Conservation (phyloP, 495 filamentous ascomycete genomes). For the Cenococcum geophilum region DNA sequence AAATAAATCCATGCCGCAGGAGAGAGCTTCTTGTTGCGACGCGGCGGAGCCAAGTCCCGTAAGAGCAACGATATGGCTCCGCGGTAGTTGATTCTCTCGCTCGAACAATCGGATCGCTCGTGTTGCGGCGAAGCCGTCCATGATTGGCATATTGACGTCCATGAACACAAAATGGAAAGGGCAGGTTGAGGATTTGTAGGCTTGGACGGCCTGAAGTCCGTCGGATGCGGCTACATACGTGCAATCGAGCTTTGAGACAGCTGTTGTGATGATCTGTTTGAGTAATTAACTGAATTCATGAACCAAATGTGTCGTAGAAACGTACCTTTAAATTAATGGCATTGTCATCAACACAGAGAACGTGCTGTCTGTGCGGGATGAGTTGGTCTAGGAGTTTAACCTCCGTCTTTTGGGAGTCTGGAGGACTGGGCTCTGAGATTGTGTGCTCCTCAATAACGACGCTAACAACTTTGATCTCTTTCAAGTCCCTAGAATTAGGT, state of each 20-base stretch:
- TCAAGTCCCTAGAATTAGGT: too few relatives aligned
- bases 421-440: not conserved
- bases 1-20: conserved; percentile 19
- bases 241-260: not conserved
- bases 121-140: conserved; percentile 8
- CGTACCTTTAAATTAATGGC: conserved; percentile 1
- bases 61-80: conserved; percentile 10
- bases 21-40: conserved; percentile 11
- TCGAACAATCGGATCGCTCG: conserved; percentile 2
- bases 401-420: not conserved
- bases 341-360: conserved; percentile 6
- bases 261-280: not conserved
- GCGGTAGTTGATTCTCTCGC: not conserved
- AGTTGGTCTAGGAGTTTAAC: not conserved
- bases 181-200: not conserved
- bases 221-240: not conserved
- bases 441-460: not conserved
- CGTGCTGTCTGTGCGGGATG: not conserved
- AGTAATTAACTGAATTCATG: not conserved
- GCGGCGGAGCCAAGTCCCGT: conserved; percentile 16
- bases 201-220: not conserved
- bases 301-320: not conserved
- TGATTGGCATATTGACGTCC: conserved; percentile 11
- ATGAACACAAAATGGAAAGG: conserved; percentile 8
- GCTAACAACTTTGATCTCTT: too few relatives aligned